Conservation (phyloP, 352 stramenopile species). For the Plasmopara viticola region DNA sequence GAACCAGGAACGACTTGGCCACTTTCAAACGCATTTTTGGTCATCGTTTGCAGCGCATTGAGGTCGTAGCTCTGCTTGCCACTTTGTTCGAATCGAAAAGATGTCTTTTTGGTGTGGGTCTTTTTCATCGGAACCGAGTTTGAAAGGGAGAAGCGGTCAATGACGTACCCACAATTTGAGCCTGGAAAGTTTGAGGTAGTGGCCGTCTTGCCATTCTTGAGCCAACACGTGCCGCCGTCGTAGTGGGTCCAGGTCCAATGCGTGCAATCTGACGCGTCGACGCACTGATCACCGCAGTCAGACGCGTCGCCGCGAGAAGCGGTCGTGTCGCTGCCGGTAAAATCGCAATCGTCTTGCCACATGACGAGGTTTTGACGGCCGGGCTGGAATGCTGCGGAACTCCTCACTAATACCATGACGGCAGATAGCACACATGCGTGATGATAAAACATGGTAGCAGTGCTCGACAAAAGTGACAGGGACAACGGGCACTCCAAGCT, state of each 20-base stretch:
- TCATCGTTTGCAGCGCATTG: constrained; percentile 3
- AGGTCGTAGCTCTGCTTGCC: constrained; percentile 2
- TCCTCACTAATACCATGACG: constrained; percentile 3
- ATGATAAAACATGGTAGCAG: too few relatives aligned
- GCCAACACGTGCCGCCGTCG: constrained; percentile 40
- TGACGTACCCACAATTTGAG: constrained; percentile 35
- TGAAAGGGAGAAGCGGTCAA: constrained; percentile 25
- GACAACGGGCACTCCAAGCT: too few relatives aligned
- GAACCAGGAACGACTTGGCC: background rate
- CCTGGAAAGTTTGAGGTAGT: constrained; percentile 19
- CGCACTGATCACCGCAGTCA: constrained; percentile 33
- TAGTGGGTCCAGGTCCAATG: constrained; percentile 40
- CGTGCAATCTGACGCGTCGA: constrained; percentile 24
- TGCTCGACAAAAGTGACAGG: too few relatives aligned
- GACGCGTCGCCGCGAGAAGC: constrained; percentile 24
- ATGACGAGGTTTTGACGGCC: constrained; percentile 35
- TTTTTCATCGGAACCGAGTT: constrained; percentile 3
- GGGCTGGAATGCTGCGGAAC: constrained; percentile 18
- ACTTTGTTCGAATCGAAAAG: constrained; percentile 3
- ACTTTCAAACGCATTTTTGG: constrained; percentile 5
- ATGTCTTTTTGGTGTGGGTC: background rate
- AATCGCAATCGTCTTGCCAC: constrained; percentile 44
- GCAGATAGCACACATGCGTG: constrained; percentile 2
- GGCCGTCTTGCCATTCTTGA: constrained; percentile 28
- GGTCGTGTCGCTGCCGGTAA: constrained; percentile 28